Base-by-base conservation (phyloP, 371 early-diverging fungal genomes). In the Funneliformis caledonium region DNA sequence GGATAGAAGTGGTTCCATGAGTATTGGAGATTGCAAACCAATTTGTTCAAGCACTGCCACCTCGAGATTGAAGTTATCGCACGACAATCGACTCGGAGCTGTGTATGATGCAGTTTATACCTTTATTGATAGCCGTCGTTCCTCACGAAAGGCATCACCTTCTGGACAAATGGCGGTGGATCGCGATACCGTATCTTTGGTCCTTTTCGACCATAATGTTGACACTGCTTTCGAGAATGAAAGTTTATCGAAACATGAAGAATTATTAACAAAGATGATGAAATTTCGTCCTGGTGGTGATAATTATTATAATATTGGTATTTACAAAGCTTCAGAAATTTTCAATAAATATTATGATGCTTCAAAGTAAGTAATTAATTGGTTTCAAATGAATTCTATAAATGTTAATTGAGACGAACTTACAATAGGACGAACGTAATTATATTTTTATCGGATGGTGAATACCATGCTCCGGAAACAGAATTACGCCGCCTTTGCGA, bases 21-120 rank as follows among this genome's bases (percentile, higher is more conserved):
- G 10, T 26, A n/a, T n/a, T n/a, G n/a, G n/a, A 7, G 84, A 84
- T 48, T 37, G 45, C 19, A n/a, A 16, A 22, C 81, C 67, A 45
- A 65, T 43, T 42, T 50, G 47, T 37, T 16, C 19, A 31, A 68
- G 48, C 16, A 33, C 68, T 8, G 52, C 22, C 42, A 75, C 31
- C 8, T 22, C 9, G n/a, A 14, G 7, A 22, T 74, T 72, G n/a
- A n/a, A n/a, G 16, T 11, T 6, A 1, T 31, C 47, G 2, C 82
- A 81, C 78, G 22, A 78, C 19, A 84, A 84, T 75, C 83, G 84
- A 33, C 61, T 84, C 19, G 84, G 84, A 3, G 84, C 84, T 8
- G 83, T 80, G 9, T 82, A 82, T 19, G 76, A 75, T 33, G 83
- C 84, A 52, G 62, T 72, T 67, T 62, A 77, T 48, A 61, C 60